phyloP scores from a whole-genome alignment of 352 stramenopile genomes.

The Phytopythium ostracodes region DNA sequence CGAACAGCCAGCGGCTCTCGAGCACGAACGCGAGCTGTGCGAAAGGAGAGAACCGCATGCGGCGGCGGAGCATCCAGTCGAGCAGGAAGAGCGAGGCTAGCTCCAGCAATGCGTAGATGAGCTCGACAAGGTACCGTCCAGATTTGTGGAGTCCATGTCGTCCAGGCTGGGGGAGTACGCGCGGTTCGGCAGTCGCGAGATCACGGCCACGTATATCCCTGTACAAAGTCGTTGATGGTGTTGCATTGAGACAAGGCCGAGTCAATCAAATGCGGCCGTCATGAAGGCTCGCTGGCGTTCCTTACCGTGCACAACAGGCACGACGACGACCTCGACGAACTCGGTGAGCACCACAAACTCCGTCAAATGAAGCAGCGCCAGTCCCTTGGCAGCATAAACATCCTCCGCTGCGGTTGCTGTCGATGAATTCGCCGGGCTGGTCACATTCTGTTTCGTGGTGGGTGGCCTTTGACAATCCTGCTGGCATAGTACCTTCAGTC shows the following conservation, averaged over 20 bases:
- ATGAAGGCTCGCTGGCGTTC: background rate
- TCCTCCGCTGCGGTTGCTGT: conserved; percentile 8
- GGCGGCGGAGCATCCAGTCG: conserved; percentile 12
- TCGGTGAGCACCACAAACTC: conserved; percentile 38
- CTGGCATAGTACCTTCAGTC: no score
- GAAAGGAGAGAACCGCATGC: conserved; percentile 15
- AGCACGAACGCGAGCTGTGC: conserved; percentile 22
- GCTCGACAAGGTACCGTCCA: conserved; percentile 7
- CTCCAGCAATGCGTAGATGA: conserved; percentile 13
- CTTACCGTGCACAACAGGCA: conserved; percentile 31
- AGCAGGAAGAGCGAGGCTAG: conserved; percentile 14
- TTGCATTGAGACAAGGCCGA: no score
- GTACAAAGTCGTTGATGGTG: background rate
- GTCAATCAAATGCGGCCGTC: no score
- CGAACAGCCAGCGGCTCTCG: conserved; percentile 16
- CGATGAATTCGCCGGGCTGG: background rate
- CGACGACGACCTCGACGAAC: conserved; percentile 33
- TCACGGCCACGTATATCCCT: background rate
- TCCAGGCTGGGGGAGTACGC: conserved; percentile 25
- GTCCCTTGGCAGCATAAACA: conserved; percentile 10
- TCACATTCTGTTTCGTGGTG: background rate
- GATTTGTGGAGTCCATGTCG: background rate
- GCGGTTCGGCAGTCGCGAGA: conserved; percentile 22
- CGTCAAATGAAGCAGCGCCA: conserved; percentile 19
- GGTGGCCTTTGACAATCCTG: no score